Evolutionary conservation across 257 asterid species (phyloP).

Genomic region (Penstemon barbatus): DNA sequence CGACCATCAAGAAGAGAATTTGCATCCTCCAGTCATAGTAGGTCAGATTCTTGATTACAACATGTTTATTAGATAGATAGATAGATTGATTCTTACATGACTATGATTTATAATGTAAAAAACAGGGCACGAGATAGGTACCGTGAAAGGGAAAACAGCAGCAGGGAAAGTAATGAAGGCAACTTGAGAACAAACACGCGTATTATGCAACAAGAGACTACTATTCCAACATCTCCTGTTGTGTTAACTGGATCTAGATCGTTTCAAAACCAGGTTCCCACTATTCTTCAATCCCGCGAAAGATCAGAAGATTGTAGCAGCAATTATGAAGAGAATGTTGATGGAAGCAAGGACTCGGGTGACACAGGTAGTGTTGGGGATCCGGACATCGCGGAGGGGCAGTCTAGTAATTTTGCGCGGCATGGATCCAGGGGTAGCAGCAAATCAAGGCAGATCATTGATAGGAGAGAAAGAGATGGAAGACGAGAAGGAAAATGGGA

Average conservation of each 20-base stretch:
- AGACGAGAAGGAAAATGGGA: constrained; percentile 98
- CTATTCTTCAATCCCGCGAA: constrained; percentile 77
- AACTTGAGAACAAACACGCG: constrained; percentile 56
- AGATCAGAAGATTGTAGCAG: constrained; percentile 79
- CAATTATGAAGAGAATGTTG: constrained; percentile 78
- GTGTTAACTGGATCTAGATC: constrained; percentile 59
- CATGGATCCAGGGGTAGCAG: constrained; percentile 70
- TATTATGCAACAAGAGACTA: constrained; percentile 42
- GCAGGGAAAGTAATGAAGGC: constrained; percentile 60
- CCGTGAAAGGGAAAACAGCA: constrained; percentile 82
- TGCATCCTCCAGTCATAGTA: constrained; percentile 68
- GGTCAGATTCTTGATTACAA: constrained; percentile 44
- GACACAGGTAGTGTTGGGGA: constrained; percentile 92
- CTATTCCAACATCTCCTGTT: constrained; percentile 42
- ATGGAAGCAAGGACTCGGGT: constrained; percentile 77
- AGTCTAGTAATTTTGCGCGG: constrained; percentile 49
- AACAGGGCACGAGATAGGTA: constrained; percentile 70
- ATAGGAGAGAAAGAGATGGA: constrained; percentile 83
- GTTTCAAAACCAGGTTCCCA: constrained; percentile 70
- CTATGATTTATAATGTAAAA: not conserved
- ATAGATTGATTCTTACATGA: too few relatives aligned
- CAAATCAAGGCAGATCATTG: constrained; percentile 79
- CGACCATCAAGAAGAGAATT: constrained; percentile 80
- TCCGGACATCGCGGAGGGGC: constrained; percentile 75
- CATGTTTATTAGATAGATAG: not conserved